These are phyloP conservation scores for Xylariaceae sp. DNA, from an alignment of 2,329 filamentous ascomycete genomes.

Conservation along the genomic window DNA sequence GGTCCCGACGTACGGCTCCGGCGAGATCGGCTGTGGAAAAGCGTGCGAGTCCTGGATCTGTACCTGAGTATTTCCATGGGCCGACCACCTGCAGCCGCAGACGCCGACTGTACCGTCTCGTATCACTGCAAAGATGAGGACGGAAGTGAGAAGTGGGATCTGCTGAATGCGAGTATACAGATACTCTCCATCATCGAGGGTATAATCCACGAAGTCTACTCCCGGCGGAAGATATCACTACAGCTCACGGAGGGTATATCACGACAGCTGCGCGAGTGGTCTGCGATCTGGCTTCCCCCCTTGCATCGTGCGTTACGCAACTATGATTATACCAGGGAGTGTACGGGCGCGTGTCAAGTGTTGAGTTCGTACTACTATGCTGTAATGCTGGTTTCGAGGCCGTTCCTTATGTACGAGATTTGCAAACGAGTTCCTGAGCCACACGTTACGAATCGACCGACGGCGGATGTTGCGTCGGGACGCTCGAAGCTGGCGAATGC, in stretches of 20 bases:
- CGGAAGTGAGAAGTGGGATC: conserved; percentile 39
- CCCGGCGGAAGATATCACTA: conserved; percentile 48
- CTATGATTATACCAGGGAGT: conserved; percentile 26
- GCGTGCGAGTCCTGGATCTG: conserved; percentile 47
- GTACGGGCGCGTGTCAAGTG: conserved; percentile 48
- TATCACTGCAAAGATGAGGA: conserved; percentile 36
- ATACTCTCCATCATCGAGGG: conserved; percentile 49
- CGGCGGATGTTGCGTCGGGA: conserved; percentile 32
- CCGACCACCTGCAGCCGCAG: conserved; percentile 49
- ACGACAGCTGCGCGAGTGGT: conserved; percentile 49
- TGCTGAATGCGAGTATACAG: conserved; percentile 50
- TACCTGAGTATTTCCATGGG: conserved; percentile 53
- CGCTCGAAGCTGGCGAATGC: conserved; percentile 51
- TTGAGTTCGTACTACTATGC: conserved; percentile 53
- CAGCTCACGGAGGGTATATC: conserved; percentile 52
- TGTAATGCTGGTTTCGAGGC: conserved; percentile 53
- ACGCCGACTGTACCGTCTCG: conserved; percentile 51
- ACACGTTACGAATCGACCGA: conserved; percentile 15
- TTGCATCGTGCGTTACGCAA: conserved; percentile 34
- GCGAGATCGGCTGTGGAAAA: conserved; percentile 50
- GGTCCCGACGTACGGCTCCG: conserved; percentile 35
- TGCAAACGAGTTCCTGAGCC: conserved; percentile 41
- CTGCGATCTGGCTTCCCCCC: conserved; percentile 42
- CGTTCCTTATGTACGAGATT: conserved; percentile 54
- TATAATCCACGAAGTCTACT: conserved; percentile 51